phyloP scores from a whole-genome alignment of 768 basidiomycete genomes.

The Mycena galericulata region DNA sequence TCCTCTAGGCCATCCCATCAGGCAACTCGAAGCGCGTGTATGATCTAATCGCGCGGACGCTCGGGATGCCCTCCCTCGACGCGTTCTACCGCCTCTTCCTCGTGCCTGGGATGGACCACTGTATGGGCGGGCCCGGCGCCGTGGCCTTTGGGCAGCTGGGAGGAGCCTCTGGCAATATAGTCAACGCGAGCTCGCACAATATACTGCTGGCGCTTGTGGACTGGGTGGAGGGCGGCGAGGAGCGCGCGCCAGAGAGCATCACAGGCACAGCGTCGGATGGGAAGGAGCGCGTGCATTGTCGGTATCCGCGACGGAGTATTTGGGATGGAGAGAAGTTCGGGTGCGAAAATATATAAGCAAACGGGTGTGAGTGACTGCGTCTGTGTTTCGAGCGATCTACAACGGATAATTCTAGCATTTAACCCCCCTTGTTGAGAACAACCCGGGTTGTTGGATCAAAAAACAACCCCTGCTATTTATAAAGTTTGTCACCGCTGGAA shows the following conservation, averaged over 20 bases:
- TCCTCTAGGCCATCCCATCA: conserved; percentile 36
- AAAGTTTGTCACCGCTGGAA: no score
- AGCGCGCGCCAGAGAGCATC: conserved; percentile 13
- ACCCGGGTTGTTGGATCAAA: no score
- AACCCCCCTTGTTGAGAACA: no score
- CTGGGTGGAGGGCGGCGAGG: conserved; percentile 20
- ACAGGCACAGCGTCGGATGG: conserved; percentile 4
- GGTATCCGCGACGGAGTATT: conserved; percentile 9
- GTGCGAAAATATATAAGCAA: neutral
- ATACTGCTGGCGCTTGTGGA: conserved; percentile 18
- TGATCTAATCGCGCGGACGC: neutral
- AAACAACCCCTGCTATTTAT: no score
- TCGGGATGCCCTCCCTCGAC: neutral
- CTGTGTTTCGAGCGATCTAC: no score
- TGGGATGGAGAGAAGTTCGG: neutral
- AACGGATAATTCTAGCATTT: no score
- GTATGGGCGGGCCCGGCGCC: neutral
- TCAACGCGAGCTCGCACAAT: conserved; percentile 5
- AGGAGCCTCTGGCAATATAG: no score
- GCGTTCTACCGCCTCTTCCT: neutral
- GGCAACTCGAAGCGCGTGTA: conserved; percentile 6
- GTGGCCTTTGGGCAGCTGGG: conserved; percentile 30
- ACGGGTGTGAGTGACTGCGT: no score
- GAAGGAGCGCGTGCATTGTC: conserved; percentile 1
- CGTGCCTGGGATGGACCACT: neutral